phyloP scores from a whole-genome alignment of 2,329 filamentous ascomycete genomes.

The Kalaharituber pfeilii region DNA sequence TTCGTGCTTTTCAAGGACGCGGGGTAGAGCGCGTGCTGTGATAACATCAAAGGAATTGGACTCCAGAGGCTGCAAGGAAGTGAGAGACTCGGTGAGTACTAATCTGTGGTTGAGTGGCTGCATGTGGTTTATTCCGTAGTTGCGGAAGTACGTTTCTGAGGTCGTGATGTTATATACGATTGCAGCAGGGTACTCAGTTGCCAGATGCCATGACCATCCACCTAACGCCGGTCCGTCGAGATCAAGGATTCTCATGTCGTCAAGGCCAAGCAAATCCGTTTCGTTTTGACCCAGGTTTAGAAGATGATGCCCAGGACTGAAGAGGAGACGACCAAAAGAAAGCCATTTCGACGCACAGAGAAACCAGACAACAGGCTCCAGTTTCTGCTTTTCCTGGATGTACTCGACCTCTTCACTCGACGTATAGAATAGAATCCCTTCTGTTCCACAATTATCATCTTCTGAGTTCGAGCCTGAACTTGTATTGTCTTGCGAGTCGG shows the following conservation, averaged over 20 bases:
- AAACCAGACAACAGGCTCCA: constrained; percentile 15
- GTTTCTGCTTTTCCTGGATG: background rate
- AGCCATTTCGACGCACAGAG: constrained; percentile 17
- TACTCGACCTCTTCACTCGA: background rate
- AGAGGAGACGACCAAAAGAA: constrained; percentile 18
- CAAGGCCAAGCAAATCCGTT: background rate
- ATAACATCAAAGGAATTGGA: constrained; percentile 14
- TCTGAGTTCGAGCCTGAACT: background rate
- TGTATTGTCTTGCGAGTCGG: background rate
- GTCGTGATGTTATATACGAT: constrained; percentile 11
- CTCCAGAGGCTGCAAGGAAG: constrained; percentile 7
- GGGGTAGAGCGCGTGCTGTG: constrained; percentile 14
- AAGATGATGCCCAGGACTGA: constrained; percentile 18
- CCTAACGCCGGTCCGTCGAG: constrained; percentile 14
- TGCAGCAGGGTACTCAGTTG: constrained; percentile 15
- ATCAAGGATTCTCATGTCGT: constrained; percentile 13
- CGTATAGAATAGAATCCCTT: background rate
- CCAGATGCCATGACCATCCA: constrained; percentile 17
- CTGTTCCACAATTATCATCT: background rate
- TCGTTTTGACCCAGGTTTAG: constrained; percentile 7
- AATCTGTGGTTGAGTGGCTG: constrained; percentile 11
- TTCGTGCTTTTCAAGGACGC: constrained; percentile 10
- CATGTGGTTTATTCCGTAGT: constrained; percentile 1
- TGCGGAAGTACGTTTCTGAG: constrained; percentile 5
- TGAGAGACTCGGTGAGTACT: constrained; percentile 10